Conservation (phyloP, 2,329 filamentous ascomycete genomes). For the Hymenoscyphus linearis region DNA sequence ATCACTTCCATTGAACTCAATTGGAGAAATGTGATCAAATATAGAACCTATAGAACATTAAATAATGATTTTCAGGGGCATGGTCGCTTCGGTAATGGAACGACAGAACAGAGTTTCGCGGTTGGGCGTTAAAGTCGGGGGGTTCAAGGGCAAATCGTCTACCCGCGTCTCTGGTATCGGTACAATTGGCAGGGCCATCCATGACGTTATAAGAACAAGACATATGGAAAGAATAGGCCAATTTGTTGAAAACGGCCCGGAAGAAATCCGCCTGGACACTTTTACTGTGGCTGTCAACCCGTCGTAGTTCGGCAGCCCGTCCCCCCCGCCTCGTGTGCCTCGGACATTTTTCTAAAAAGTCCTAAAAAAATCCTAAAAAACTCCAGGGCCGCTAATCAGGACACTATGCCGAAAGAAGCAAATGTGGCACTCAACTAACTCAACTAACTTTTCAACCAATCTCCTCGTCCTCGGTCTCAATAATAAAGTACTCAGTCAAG, state of each 20-base stretch:
- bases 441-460: not conserved
- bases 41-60: not conserved
- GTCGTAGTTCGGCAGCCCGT: not conserved
- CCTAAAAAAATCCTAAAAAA: no score
- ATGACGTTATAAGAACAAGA: conserved; percentile 1
- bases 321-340: conserved; percentile 3
- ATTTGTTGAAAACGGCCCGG: not conserved
- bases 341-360: conserved; percentile 11
- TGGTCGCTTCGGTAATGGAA: not conserved
- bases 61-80: not conserved
- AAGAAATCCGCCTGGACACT: not conserved
- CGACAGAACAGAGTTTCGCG: not conserved
- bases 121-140: conserved; percentile 2
- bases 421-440: not conserved
- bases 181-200: conserved; percentile 7
- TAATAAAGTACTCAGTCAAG: no score
- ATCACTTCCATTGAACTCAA: not conserved
- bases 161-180: conserved; percentile 10
- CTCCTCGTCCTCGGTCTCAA: not conserved
- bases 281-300: not conserved
- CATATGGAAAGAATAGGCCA: not conserved
- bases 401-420: conserved; percentile 1
- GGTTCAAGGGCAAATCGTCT: conserved; percentile 4
- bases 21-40: not conserved
- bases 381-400: not conserved